phyloP scores from a whole-genome alignment of 2,329 filamentous ascomycete genomes.

The Berkeleyomyces basicola region DNA sequence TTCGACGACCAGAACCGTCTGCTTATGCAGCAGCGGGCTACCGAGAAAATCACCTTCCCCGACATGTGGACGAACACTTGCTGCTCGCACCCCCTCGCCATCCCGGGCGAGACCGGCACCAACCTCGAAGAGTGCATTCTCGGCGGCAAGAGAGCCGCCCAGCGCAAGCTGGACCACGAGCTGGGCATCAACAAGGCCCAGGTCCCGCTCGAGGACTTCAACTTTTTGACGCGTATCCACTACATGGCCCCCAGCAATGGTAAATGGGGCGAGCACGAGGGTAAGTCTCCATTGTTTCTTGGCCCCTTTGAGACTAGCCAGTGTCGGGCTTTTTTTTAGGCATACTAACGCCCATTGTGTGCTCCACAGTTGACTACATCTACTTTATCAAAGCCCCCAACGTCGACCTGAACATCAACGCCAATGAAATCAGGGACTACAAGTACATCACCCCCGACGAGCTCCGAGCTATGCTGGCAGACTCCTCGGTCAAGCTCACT shows the following conservation, averaged over 20 bases:
- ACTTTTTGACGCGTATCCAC: conserved; percentile 90
- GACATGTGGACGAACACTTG: conserved; percentile 99
- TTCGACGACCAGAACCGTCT: conserved; percentile 89
- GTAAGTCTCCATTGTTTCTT: conserved; percentile 35
- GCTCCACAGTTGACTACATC: conserved; percentile 73
- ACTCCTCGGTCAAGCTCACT: conserved; percentile 70
- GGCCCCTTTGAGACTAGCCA: not conserved
- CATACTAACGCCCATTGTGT: not conserved
- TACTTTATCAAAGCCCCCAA: conserved; percentile 82
- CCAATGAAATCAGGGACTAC: conserved; percentile 76
- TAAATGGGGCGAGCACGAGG: conserved; percentile 98
- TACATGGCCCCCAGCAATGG: conserved; percentile 95
- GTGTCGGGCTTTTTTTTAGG: not conserved
- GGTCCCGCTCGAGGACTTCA: conserved; percentile 80
- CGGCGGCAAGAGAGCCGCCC: conserved; percentile 81
- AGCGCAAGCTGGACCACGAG: conserved; percentile 88
- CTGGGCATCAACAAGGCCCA: conserved; percentile 79
- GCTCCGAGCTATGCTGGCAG: conserved; percentile 70
- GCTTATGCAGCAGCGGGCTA: conserved; percentile 84
- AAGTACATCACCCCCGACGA: conserved; percentile 70
- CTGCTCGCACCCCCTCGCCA: conserved; percentile 89
- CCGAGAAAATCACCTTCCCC: conserved; percentile 97
- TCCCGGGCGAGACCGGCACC: conserved; percentile 78
- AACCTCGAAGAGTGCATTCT: conserved; percentile 63
- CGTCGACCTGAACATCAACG: conserved; percentile 65